phyloP scores from a whole-genome alignment of 495 filamentous ascomycete genomes.

The Poronia punctata region DNA sequence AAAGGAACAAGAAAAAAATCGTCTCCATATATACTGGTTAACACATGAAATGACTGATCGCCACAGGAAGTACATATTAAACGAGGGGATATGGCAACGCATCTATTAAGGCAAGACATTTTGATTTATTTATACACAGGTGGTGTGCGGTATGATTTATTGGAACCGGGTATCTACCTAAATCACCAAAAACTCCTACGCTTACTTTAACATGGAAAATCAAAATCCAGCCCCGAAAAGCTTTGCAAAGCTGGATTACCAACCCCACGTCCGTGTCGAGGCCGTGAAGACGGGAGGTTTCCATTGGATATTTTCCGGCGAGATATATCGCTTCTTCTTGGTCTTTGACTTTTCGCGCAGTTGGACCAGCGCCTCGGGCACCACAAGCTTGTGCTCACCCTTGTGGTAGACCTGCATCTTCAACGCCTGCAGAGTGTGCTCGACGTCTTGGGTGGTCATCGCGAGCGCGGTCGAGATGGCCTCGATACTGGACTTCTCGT shows the following conservation, averaged over 20 bases:
- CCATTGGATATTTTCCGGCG: slow-evolving; percentile 76
- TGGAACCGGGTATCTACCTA: too few species aligned
- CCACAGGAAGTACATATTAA: too few species aligned
- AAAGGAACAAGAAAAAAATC: neutral
- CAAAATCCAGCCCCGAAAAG: neutral
- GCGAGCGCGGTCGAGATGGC: slow-evolving; percentile 68
- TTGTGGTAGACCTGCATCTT: slow-evolving; percentile 94
- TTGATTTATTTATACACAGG: too few species aligned
- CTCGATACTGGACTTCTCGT: slow-evolving; percentile 71
- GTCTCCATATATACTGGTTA: too few species aligned
- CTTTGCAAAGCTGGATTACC: slow-evolving; percentile 44
- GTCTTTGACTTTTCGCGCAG: slow-evolving; percentile 65
- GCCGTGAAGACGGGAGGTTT: slow-evolving; percentile 94
- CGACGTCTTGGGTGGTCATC: slow-evolving; percentile 93
- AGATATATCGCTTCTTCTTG: slow-evolving; percentile 65
- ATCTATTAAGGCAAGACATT: too few species aligned
- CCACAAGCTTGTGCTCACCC: slow-evolving; percentile 85
- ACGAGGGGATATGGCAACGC: too few species aligned
- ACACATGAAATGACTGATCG: too few species aligned
- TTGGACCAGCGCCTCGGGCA: slow-evolving; percentile 62
- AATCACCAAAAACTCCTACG: too few species aligned
- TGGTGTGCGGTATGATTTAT: too few species aligned
- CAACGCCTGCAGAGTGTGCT: slow-evolving; percentile 84
- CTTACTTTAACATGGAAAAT: too few species aligned
- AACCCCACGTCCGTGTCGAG: slow-evolving; percentile 87